Percentiles rank a stretch among this genome's conserved stretches.
These are phyloP conservation scores for Pseudoscleropodium purum DNA, from an alignment of 225 moss, liverwort and hornwort species.

Conservation along the genomic window DNA sequence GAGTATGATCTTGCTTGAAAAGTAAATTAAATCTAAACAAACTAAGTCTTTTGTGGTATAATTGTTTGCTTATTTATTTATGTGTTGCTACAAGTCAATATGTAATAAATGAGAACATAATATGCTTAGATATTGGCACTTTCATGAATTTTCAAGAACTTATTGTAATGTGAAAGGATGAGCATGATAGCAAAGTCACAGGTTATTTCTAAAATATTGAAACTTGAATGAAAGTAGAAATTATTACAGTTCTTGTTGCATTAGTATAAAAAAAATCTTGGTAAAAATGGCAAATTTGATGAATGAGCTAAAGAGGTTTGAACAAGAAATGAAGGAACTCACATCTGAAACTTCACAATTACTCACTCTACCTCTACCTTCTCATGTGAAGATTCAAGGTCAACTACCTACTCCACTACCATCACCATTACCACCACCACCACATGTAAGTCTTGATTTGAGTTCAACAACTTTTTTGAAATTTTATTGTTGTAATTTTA, in stretches of 20 bases:
- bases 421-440: constrained; percentile 1
- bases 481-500: not conserved
- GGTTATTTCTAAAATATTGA: not conserved
- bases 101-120: no score
- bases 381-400: not conserved
- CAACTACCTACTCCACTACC: constrained; percentile 8
- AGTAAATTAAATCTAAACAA: rapidly evolving
- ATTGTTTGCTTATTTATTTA: not conserved
- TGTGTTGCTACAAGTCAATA: rapidly evolving
- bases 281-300: constrained; percentile 52
- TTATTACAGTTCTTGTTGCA: not conserved
- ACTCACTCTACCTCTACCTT: constrained; percentile 15
- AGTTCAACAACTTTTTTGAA: not conserved
- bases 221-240: not conserved
- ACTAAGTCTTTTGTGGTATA: rapidly evolving
- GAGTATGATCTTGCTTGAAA: not conserved
- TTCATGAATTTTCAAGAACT: not conserved
- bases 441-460: not conserved
- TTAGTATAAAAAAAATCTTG: not conserved
- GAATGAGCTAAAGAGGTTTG: constrained; percentile 74
- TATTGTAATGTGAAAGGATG: not conserved
- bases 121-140: not conserved
- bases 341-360: constrained; percentile 44
- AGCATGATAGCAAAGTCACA: not conserved
- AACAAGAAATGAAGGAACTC: constrained; percentile 81